Conservation (phyloP, 495 filamentous ascomycete species). For the Lindgomyces ingoldianus region DNA sequence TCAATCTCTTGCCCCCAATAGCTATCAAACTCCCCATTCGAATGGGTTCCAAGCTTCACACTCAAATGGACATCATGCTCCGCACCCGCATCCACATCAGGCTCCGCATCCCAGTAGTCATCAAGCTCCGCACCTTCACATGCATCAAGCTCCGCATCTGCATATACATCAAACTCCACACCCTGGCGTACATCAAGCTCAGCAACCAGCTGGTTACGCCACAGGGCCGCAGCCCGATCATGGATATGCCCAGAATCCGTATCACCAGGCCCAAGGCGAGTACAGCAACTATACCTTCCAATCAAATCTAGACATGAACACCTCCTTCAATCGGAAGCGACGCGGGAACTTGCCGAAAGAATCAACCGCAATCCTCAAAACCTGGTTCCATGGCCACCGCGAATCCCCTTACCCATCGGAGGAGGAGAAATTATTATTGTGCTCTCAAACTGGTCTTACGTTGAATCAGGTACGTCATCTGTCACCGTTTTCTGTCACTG, state of each 20-base stretch:
- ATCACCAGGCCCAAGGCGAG: constrained; percentile 4
- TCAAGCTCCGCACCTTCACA: too few relatives aligned
- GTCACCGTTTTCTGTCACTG: background rate
- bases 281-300: constrained; percentile 29
- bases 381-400: constrained; percentile 76
- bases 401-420: constrained; percentile 86
- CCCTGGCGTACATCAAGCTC: too few relatives aligned
- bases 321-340: constrained; percentile 43
- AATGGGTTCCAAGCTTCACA: too few relatives aligned
- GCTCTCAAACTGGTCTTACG: constrained; percentile 71
- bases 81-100: too few relatives aligned
- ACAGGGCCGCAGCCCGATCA: background rate
- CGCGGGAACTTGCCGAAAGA: constrained; percentile 87
- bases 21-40: too few relatives aligned
- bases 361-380: constrained; percentile 76
- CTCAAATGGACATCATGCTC: too few relatives aligned
- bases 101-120: too few relatives aligned
- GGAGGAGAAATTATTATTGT: constrained; percentile 83
- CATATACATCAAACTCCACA: too few relatives aligned
- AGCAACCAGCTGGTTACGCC: constrained; percentile 1
- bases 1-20: too few relatives aligned
- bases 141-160: too few relatives aligned
- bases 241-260: background rate
- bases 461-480: constrained; percentile 69
- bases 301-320: constrained; percentile 4